A percentile compares a stretch with the other conserved stretches of the same genome.
Evolutionary conservation across 768 basidiomycete genomes (phyloP).

Genomic region (Inosperma sp.): DNA sequence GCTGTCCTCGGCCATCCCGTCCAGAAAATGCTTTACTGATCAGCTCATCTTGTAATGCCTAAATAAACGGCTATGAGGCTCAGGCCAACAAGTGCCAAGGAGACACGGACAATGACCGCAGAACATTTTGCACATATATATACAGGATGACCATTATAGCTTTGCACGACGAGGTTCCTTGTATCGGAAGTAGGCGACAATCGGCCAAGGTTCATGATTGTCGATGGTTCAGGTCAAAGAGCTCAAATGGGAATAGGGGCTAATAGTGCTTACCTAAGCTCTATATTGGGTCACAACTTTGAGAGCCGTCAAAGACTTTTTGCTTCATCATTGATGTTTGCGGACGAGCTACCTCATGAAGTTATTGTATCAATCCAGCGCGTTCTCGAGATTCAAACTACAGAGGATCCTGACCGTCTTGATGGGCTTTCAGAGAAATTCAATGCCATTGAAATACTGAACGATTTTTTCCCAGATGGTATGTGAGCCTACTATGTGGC

Average conservation of each 20-base stretch:
- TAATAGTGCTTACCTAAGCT: too few relatives aligned
- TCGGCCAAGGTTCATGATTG: conserved; percentile 2
- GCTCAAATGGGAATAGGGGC: not conserved
- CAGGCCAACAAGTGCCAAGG: not conserved
- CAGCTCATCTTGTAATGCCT: conserved; percentile 80
- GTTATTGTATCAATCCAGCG: conserved; percentile 67
- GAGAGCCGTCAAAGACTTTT: too few relatives aligned
- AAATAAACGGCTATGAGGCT: not conserved
- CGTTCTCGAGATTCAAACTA: conserved; percentile 52
- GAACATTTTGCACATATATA: conserved; percentile 69
- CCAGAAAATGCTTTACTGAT: conserved; percentile 85
- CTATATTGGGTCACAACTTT: too few relatives aligned
- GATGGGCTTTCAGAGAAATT: conserved; percentile 57
- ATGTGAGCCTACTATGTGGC: conserved; percentile 16
- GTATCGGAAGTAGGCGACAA: conserved; percentile 38
- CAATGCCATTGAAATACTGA: conserved; percentile 52
- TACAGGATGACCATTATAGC: conserved; percentile 60
- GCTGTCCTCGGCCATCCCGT: conserved; percentile 78
- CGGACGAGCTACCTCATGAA: conserved; percentile 59
- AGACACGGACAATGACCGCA: conserved; percentile 56
- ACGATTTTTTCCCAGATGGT: conserved; percentile 81
- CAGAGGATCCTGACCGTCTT: conserved; percentile 47
- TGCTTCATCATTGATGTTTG: too few relatives aligned
- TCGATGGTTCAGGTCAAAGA: not conserved
- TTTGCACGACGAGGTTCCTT: conserved; percentile 52